A percentile compares a stretch with the other conserved stretches of the same genome.
Conservation (phyloP, 768 basidiomycete species). For the Ramaria rubella region DNA sequence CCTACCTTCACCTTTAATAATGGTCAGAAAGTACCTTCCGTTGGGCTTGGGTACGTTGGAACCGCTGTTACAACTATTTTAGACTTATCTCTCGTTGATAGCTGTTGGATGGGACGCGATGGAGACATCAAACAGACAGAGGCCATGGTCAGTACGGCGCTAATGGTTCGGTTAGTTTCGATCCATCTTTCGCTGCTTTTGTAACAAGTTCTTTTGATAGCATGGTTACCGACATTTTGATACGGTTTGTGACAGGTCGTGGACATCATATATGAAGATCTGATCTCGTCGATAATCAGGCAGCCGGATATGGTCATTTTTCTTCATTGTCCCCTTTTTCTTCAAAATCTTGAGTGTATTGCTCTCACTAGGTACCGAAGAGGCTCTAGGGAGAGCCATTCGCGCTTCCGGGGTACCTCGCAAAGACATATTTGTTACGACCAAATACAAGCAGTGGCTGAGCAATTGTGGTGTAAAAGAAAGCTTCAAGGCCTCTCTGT, state of each 20-base stretch:
- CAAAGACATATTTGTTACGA: conserved; percentile 42
- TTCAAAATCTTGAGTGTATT: neutral
- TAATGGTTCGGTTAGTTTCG: neutral
- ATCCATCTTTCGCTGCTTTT: neutral
- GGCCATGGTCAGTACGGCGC: neutral
- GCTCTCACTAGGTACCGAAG: neutral
- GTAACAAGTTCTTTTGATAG: neutral
- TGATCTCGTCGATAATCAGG: neutral
- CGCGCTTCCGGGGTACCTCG: conserved; percentile 35
- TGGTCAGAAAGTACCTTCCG: neutral
- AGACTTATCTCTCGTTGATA: neutral
- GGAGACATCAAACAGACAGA: neutral
- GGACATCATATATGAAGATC: neutral
- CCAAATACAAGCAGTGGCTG: conserved; percentile 37
- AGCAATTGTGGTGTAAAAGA: conserved; percentile 20
- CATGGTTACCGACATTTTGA: neutral
- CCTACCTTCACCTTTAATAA: conserved; percentile 3
- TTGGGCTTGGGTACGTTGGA: neutral
- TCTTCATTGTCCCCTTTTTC: neutral
- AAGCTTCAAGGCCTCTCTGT: conserved; percentile 37
- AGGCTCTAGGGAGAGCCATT: neutral
- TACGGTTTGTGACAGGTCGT: neutral
- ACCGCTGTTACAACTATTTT: neutral
- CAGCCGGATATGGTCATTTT: neutral
- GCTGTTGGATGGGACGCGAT: neutral